Percentiles rank a stretch among this genome's conserved stretches.
These are phyloP conservation scores for Mucor circinelloides DNA, from an alignment of 371 early-diverging fungal genomes.

Conservation along the genomic window DNA sequence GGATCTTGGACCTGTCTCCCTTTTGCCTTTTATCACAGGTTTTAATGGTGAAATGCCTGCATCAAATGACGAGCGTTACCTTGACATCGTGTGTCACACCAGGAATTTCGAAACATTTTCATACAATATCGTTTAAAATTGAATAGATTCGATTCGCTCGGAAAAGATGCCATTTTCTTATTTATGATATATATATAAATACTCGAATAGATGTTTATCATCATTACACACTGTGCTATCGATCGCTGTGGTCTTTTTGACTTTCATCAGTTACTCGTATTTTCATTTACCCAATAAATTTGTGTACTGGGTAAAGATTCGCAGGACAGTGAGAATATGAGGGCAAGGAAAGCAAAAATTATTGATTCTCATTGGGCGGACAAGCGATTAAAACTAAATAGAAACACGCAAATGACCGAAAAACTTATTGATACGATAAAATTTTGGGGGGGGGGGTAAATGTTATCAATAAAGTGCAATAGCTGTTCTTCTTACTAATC, in stretches of 20 bases:
- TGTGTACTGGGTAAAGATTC: not conserved
- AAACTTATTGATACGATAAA: not conserved
- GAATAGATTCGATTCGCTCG: constrained; percentile 13
- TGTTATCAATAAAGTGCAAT: not conserved
- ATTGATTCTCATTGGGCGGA: constrained; percentile 4
- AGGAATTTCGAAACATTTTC: constrained; percentile 28
- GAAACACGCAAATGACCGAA: not conserved
- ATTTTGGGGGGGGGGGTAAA: not conserved
- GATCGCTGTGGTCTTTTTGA: not conserved
- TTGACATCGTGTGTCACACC: constrained; percentile 41
- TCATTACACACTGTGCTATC: not conserved
- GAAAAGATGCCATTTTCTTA: not conserved
- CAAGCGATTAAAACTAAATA: not conserved
- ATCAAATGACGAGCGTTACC: constrained; percentile 45
- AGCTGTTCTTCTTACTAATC: not conserved
- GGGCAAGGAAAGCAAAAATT: not conserved
- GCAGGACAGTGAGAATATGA: constrained; percentile 3
- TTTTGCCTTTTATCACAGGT: not conserved
- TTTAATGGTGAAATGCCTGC: constrained; percentile 31
- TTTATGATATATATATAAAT: not conserved
- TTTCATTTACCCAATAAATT: not conserved
- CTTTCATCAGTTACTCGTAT: not conserved
- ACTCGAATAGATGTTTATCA: not conserved
- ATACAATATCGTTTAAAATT: not conserved
- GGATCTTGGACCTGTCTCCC: not conserved